These are phyloP conservation scores for Komagataella pseudopastoris DNA, from an alignment of 805 yeast species.

Conservation along the genomic window DNA sequence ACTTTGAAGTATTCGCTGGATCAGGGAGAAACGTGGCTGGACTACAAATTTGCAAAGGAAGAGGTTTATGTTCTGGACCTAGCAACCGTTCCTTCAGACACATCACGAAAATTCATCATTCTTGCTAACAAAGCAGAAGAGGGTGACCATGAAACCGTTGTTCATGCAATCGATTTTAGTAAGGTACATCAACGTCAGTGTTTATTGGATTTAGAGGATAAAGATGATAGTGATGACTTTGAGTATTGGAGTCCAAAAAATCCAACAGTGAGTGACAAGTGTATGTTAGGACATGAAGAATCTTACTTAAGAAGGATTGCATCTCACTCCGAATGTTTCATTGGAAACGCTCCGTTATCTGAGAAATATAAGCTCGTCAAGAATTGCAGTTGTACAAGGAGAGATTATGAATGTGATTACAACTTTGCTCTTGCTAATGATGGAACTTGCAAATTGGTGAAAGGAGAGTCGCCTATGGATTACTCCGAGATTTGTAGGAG, in stretches of 20 bases:
- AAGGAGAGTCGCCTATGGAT: conserved; percentile 58
- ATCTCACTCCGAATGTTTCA: conserved; percentile 51
- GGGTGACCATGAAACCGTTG: conserved; percentile 10
- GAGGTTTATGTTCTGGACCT: conserved; percentile 51
- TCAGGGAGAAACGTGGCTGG: conserved; percentile 69
- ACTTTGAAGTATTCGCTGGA: conserved; percentile 54
- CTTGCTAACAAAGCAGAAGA: conserved; percentile 33
- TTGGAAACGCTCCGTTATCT: conserved; percentile 47
- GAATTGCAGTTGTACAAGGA: conserved; percentile 75
- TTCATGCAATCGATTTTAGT: conserved; percentile 46
- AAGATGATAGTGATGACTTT: conserved; percentile 35
- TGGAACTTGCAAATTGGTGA: conserved; percentile 78
- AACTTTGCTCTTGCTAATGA: conserved; percentile 59
- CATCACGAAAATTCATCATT: conserved; percentile 65
- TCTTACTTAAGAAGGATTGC: conserved; percentile 44
- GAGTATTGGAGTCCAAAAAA: conserved; percentile 51
- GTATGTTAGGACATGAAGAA: conserved; percentile 63
- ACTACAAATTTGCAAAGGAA: conserved; percentile 45
- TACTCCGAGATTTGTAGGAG: conserved; percentile 44
- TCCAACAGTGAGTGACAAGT: conserved; percentile 33
- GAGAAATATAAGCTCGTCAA: conserved; percentile 41
- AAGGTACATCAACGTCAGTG: conserved; percentile 41
- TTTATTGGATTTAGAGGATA: conserved; percentile 25
- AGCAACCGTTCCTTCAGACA: conserved; percentile 85
- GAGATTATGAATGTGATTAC: conserved; percentile 90